phyloP scores from a whole-genome alignment of 2,329 filamentous ascomycete species.

The Ceratocystis ficicola region DNA sequence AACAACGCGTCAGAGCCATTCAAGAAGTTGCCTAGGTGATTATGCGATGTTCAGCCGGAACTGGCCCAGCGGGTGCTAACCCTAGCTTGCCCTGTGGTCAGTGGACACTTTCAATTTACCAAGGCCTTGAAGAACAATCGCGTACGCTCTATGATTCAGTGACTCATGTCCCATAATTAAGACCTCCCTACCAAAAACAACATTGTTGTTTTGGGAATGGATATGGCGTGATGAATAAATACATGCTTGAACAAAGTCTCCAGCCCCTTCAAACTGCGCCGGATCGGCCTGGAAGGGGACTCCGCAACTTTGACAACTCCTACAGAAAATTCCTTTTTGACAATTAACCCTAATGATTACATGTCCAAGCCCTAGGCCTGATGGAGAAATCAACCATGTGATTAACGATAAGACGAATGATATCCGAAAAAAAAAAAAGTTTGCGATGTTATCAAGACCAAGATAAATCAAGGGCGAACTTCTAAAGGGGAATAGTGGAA shows the following conservation, averaged over 20 bases:
- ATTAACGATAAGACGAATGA: background rate
- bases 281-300: too few species aligned
- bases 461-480: background rate
- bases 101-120: background rate
- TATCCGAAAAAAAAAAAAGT: conserved; percentile 4
- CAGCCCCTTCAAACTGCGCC: too few species aligned
- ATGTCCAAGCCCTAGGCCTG: background rate
- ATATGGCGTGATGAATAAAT: too few species aligned
- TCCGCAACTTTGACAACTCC: too few species aligned
- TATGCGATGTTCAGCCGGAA: conserved; percentile 5
- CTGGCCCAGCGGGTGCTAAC: background rate
- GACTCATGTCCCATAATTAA: too few species aligned
- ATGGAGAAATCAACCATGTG: background rate
- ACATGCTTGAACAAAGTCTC: too few species aligned
- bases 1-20: background rate
- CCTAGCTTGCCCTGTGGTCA: background rate
- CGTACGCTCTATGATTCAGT: too few species aligned
- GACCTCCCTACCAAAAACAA: too few species aligned
- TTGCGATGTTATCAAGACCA: background rate
- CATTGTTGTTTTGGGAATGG: too few species aligned
- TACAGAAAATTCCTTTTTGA: background rate
- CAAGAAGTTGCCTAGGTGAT: background rate
- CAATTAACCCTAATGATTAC: background rate
- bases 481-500: background rate
- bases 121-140: background rate